Base-by-base conservation (phyloP, 1,284 basidiomycete species). In the Irpex lacteus region DNA sequence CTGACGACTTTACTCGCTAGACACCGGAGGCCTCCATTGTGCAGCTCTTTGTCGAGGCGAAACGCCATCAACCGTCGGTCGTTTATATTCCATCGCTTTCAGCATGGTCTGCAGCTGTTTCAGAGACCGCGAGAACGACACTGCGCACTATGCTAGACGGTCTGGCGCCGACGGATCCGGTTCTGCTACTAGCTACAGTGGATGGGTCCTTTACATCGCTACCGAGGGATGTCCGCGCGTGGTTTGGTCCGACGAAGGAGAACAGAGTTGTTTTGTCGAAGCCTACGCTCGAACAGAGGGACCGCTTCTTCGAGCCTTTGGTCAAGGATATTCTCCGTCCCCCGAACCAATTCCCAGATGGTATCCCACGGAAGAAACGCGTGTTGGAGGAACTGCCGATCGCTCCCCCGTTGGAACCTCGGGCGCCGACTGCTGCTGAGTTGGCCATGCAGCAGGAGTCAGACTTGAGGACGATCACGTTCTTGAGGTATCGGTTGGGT, bases 21-120 rank as follows among this genome's bases (percentile, higher is more conserved):
- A 95, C 95, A 3, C 81, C 90, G 2, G 98, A 99, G 78, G 93
- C 97, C 0, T 90, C 93, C 2, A 90, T 98, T 63, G 94, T 98
- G 1, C 97, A 98, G 70, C 84, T 98, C n/a, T 98, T 99, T 71
- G 86, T 96, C 18, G 98, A 99, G 75, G 98, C 98, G 0, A 98
- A 98, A 75, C 89, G 98, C 36, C 95, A 98, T 74, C 96, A 98
- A 71, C 98, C 98, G 0, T 96, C 95, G 0, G 90, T 99, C 52
- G 85, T 99, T 59, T 99, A 96, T 76, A 95, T 99, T 56, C 98
- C 97, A 0, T 93, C 94, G 0, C 82, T 99, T 1, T 75, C 88
- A 0, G 87, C 91, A 5, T 99, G 97, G 96, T 91, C 92, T 61
- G 80, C 88, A 1, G 89, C 95, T 1, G 85, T 99, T 7, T 86